Percentiles rank a stretch among this genome's conserved stretches.
phyloP scores from a whole-genome alignment of 163 green algal species.

The Scenedesmus sp. region DNA sequence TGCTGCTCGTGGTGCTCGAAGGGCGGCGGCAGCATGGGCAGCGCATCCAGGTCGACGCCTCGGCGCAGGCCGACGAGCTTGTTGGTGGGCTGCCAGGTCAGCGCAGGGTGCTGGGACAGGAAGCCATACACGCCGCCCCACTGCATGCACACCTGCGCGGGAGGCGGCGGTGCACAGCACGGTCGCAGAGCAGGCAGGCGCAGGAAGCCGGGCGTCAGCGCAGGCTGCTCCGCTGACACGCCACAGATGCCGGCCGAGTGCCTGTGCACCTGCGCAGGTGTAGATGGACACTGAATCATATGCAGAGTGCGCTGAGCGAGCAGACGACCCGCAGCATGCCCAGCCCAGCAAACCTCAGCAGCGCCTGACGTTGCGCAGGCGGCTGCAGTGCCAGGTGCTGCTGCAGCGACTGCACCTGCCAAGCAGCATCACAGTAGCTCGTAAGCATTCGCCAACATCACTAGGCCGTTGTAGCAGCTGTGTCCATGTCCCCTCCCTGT shows the following conservation, averaged over 20 bases:
- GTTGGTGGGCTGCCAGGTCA: not conserved
- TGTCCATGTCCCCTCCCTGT: no score
- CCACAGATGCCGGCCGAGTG: not conserved
- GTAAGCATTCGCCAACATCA: no score
- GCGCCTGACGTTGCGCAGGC: no score
- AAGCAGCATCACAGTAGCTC: not conserved
- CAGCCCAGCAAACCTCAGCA: no score
- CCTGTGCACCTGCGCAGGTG: not conserved
- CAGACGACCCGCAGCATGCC: no score
- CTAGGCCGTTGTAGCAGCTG: no score
- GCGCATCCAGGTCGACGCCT: not conserved
- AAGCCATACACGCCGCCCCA: not conserved
- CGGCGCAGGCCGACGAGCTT: not conserved
- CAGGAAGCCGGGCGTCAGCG: not conserved
- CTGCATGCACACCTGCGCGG: not conserved
- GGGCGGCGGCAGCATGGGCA: not conserved
- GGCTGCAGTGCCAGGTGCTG: no score
- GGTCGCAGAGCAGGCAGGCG: not conserved
- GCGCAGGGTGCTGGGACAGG: not conserved
- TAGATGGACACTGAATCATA: no score
- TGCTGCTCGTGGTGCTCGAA: not conserved
- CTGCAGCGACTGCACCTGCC: no score
- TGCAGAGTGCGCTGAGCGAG: no score
- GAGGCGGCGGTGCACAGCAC: not conserved
- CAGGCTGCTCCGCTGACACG: not conserved